Evolutionary conservation across 2,329 filamentous ascomycete species (phyloP), one percentile per base, ranked within the genome.

Genomic region (Fonsecaea nubica): DNA sequence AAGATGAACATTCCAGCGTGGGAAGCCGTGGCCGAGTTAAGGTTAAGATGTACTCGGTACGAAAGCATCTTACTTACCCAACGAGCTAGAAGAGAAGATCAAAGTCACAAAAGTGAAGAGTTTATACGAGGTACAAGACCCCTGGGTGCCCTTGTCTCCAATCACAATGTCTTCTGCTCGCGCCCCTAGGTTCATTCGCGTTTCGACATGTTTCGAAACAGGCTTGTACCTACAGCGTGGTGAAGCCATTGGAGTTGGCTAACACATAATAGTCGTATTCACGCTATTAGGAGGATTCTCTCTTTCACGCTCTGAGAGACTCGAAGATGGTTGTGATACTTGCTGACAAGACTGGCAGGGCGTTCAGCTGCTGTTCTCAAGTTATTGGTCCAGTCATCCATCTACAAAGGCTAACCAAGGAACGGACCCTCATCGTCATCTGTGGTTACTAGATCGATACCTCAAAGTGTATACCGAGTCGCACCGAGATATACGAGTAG

Each of bases 181-280:
- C 21, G 45, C 45, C 21, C 18, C 42, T 21, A 32, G 30, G 18
- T 25, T 12, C 45, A 13, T 13, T 50, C 45, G 45, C 21, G 45
- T 50, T 25, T 50, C 45, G 45, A 50, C 45, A 21, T 50, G 45
- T 50, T 50, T 50, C 45, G 45, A 50, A 30, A 48, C 10, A 5
- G 18, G 21, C n/a, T 15, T 48, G 45, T 12, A 13, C 45, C 10
- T 13, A 1, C 18, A 6, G 30, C 30, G 30, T 32, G 4, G 4
- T 32, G 30, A 32, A 32, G 30, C 4, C 30, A 32, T 32, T 32
- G 30, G 40, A n/a, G 15, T 15, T 42, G 40, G 6, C 15, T 2
- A n/a, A 8, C 7, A 48, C 42, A 21, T 48, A 50, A 21, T 48
- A 30, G 18, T 50, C 21, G 45, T 30, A 18, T 25, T 4, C 21